phyloP scores from a whole-genome alignment of 306 rosid species.

The Astragalus glycyphyllos region DNA sequence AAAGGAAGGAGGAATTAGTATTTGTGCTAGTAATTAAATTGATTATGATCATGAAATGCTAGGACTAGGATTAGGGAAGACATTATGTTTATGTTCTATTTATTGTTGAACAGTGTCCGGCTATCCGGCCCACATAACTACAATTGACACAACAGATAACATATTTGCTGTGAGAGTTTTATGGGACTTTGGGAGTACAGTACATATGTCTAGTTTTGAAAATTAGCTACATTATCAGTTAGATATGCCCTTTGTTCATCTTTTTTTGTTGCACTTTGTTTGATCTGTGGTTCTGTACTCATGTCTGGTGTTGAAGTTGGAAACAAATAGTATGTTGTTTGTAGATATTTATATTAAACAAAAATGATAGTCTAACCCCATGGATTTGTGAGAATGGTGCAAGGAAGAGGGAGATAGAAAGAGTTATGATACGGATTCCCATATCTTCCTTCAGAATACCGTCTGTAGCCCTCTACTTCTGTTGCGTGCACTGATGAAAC shows the following conservation, averaged over 20 bases:
- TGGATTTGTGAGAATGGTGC: not conserved
- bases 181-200: not conserved
- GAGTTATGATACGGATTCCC: too few species aligned
- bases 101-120: not conserved
- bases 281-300: slow-evolving; percentile 18
- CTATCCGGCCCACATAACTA: not conserved
- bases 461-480: too few species aligned
- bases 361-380: not conserved
- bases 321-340: slow-evolving; percentile 19
- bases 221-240: slow-evolving; percentile 4
- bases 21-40: slow-evolving; percentile 14
- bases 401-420: not conserved
- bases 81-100: slow-evolving; percentile 2
- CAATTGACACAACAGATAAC: not conserved
- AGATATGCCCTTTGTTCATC: not conserved
- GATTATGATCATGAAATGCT: slow-evolving; percentile 15
- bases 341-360: not conserved
- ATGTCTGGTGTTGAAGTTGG: slow-evolving; percentile 23
- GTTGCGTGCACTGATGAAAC: too few species aligned
- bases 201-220: not conserved
- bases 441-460: too few species aligned
- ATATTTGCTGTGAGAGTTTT: slow-evolving; percentile 27
- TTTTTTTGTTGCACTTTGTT: not conserved
- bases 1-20: slow-evolving; percentile 1
- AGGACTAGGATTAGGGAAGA: not conserved